These are phyloP conservation scores for Phyllosticta capitalensis DNA, from an alignment of 2,329 filamentous ascomycete genomes.

Conservation along the genomic window DNA sequence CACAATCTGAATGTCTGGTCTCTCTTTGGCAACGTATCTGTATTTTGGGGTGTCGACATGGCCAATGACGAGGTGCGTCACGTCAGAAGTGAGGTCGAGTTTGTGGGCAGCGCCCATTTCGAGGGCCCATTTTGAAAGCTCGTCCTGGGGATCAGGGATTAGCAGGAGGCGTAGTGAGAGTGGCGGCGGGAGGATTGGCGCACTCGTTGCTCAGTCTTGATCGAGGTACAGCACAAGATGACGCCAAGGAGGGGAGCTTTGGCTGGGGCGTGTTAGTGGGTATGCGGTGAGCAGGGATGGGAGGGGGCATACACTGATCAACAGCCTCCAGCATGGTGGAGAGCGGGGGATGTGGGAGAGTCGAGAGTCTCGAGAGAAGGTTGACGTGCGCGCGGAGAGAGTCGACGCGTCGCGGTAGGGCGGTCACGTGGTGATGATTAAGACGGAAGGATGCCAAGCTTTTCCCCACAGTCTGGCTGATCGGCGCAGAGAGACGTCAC, in stretches of 20 bases:
- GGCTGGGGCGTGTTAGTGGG: slow-evolving; percentile 17
- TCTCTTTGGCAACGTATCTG: slow-evolving; percentile 82
- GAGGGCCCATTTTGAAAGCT: slow-evolving; percentile 54
- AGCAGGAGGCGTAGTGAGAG: not conserved
- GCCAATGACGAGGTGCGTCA: slow-evolving; percentile 89
- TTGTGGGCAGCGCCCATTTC: slow-evolving; percentile 84
- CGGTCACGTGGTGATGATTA: not conserved
- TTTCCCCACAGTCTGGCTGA: not conserved
- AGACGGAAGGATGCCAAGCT: not conserved
- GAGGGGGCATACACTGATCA: slow-evolving; percentile 19
- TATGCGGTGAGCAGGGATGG: not conserved
- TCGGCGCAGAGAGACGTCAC: not conserved
- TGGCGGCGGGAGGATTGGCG: slow-evolving; percentile 20
- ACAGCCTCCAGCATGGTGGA: slow-evolving; percentile 17
- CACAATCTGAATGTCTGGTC: slow-evolving; percentile 78
- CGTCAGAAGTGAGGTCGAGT: slow-evolving; percentile 88
- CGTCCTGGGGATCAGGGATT: slow-evolving; percentile 28
- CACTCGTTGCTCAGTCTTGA: slow-evolving; percentile 70
- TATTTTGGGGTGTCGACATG: slow-evolving; percentile 88
- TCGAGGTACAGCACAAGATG: slow-evolving; percentile 80
- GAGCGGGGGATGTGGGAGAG: not conserved
- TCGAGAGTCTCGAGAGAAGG: slow-evolving; percentile 1
- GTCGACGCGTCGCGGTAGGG: slow-evolving; percentile 4
- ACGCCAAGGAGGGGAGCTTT: slow-evolving; percentile 44
- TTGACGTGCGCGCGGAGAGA: not conserved